Percentiles rank a stretch among this genome's conserved stretches.
Conservation (phyloP, 2,329 filamentous ascomycete species). For the Colletotrichum tanaceti region DNA sequence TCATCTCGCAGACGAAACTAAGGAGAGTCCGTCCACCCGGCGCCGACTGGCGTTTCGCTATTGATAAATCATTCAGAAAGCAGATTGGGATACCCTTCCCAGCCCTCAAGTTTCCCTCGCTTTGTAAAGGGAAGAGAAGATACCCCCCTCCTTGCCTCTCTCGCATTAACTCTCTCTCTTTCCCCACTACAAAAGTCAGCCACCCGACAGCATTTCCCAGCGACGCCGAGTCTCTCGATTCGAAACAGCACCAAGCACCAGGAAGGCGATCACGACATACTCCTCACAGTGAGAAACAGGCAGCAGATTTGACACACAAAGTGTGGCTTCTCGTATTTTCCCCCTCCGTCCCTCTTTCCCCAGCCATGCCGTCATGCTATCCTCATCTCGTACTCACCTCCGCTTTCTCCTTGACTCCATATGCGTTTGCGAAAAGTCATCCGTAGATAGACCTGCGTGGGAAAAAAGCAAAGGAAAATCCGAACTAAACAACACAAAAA, state of each 20-base stretch:
- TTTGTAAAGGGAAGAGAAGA: too few species aligned
- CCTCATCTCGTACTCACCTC: slow-evolving; percentile 22
- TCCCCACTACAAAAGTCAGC: too few species aligned
- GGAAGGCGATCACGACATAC: not conserved
- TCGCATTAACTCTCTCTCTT: not conserved
- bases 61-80: not conserved
- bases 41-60: not conserved
- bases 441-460: slow-evolving; percentile 30
- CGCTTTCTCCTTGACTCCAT: slow-evolving; percentile 30
- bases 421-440: slow-evolving; percentile 33
- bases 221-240: not conserved
- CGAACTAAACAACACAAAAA: slow-evolving; percentile 5
- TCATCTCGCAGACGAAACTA: not conserved
- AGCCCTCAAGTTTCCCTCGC: not conserved
- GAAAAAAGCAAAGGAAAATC: slow-evolving; percentile 23
- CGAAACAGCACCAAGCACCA: too few species aligned
- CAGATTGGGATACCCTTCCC: not conserved
- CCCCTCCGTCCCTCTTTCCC: slow-evolving; percentile 6
- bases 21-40: not conserved
- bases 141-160: too few species aligned
- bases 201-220: not conserved
- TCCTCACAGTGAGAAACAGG: not conserved
- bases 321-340: slow-evolving; percentile 34
- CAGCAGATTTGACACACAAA: slow-evolving; percentile 13
- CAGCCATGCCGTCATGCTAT: slow-evolving; percentile 38